Evolutionary conservation across 495 filamentous ascomycete species (phyloP), one percentile per base, ranked within the genome.

Genomic region (Tuber indicum): DNA sequence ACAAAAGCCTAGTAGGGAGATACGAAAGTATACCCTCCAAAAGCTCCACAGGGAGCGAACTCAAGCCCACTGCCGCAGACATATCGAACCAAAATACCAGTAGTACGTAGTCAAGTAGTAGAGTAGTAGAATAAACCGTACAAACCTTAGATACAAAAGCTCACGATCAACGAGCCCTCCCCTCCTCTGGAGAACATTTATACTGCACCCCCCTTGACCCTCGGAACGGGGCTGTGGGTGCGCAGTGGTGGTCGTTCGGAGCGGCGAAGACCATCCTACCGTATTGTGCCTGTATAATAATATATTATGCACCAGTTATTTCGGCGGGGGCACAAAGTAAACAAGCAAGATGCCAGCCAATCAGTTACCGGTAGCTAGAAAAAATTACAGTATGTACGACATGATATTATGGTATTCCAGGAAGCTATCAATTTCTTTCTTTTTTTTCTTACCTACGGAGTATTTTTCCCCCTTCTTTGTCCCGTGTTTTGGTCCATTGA

Each of bases 1-100:
- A 43, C 42, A 72, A 46, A 3, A 17, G 14, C 7, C 23, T 46
- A 43, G 70, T 78, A 19, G 72, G 70, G 17, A 82, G 49, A 44
- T 82, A 58, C 9, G 73, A 76, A 17, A 82, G 77, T 8, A 82
- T 49, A 16, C 69, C 58, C 39, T 72, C 77, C 72, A 82, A 76
- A 47, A 82, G 72, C 75, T 82, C 81, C 17, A 72, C 52, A 1
- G 81, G 80, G 52, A 82, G 80, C 7, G 77, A 42, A 32, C 46
- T 41, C 17, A 72, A 36, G 42, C 71, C 46, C 16, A 72, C 32
- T 8, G 2, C 32, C 71, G 1, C 23, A 73, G 72, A 46, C 39
- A 73, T 73, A n/a, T 26, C n/a, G 17, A 73, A n/a, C 23, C 49
- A 26, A 58, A 58, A 58, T n/a, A 26, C 23, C n/a, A n/a, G n/a